Conservation (phyloP, 352 stramenopile genomes). For the Blastocystis sp. region DNA sequence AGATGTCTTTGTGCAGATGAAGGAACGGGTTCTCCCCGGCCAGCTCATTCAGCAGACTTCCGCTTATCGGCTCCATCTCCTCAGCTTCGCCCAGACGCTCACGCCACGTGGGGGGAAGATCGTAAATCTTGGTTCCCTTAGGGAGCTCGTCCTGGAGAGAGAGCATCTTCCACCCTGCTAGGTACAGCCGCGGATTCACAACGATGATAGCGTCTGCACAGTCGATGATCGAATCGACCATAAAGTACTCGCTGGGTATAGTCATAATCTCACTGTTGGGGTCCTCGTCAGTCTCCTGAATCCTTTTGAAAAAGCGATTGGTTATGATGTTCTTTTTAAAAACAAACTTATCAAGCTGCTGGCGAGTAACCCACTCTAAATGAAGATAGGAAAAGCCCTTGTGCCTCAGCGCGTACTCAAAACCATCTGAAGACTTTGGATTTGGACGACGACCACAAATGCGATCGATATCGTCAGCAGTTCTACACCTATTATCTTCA, state of each 20-base stretch:
- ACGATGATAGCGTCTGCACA: constrained; percentile 44
- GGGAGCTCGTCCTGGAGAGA: background rate
- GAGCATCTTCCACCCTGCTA: constrained; percentile 23
- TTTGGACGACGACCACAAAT: constrained; percentile 22
- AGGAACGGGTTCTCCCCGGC: constrained; percentile 40
- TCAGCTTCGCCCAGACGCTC: constrained; percentile 23
- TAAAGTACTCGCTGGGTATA: background rate
- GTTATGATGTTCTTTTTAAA: constrained; percentile 5
- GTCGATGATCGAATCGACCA: constrained; percentile 40
- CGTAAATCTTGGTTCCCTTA: background rate
- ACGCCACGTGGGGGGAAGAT: constrained; percentile 14
- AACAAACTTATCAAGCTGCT: constrained; percentile 46
- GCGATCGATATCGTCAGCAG: constrained; percentile 11
- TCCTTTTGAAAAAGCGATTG: constrained; percentile 48
- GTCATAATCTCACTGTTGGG: background rate
- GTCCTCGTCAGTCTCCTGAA: background rate
- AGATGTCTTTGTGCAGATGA: constrained; percentile 50
- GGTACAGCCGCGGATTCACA: background rate
- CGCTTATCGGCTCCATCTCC: background rate
- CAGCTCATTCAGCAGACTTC: constrained; percentile 12
- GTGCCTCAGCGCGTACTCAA: constrained; percentile 40
- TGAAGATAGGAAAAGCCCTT: constrained; percentile 52
- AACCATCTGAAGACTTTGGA: constrained; percentile 16
- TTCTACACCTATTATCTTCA: background rate
- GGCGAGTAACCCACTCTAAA: constrained; percentile 30